A percentile compares a stretch with the other conserved stretches of the same genome.
These are phyloP conservation scores for Eremomyces bilateralis DNA, from an alignment of 495 filamentous ascomycete genomes.

Conservation along the genomic window DNA sequence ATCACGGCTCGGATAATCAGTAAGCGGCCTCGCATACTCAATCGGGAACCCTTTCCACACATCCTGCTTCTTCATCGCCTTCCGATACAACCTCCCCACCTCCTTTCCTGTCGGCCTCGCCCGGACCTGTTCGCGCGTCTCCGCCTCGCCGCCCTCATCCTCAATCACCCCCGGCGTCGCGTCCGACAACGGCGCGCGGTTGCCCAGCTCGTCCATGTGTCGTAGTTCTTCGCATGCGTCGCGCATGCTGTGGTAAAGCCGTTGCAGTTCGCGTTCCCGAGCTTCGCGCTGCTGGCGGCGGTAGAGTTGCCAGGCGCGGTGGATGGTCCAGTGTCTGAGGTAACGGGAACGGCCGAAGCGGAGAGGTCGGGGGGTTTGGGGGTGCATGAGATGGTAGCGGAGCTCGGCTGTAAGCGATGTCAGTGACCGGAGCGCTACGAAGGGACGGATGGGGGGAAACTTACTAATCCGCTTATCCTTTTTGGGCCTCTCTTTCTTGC, in stretches of 20 bases:
- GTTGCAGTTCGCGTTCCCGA: constrained; percentile 40
- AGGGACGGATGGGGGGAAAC: constrained; percentile 9
- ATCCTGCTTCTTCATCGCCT: constrained; percentile 69
- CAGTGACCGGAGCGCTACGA: constrained; percentile 2
- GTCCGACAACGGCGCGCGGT: constrained; percentile 2
- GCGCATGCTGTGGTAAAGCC: constrained; percentile 60
- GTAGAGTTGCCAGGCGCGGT: constrained; percentile 74
- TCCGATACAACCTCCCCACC: constrained; percentile 58
- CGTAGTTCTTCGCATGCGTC: constrained; percentile 65
- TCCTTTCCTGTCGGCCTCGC: constrained; percentile 34
- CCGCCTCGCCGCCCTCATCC: constrained; percentile 12
- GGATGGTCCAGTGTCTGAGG: constrained; percentile 97
- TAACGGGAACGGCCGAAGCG: constrained; percentile 68
- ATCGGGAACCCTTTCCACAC: constrained; percentile 55
- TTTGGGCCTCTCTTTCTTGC: constrained; percentile 7
- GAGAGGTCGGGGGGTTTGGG: constrained; percentile 51
- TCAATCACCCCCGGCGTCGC: constrained; percentile 1
- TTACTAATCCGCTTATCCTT: constrained; percentile 24
- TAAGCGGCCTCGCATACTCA: constrained; percentile 71
- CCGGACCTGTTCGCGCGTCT: constrained; percentile 6
- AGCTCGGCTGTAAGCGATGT: constrained; percentile 28
- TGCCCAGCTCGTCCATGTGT: constrained; percentile 14
- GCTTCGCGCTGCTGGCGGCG: constrained; percentile 36
- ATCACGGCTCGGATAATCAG: constrained; percentile 45
- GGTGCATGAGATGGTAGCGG: constrained; percentile 43